phyloP scores from a whole-genome alignment of 192 early-diverging fungal genomes.

The Dispira parvispora region DNA sequence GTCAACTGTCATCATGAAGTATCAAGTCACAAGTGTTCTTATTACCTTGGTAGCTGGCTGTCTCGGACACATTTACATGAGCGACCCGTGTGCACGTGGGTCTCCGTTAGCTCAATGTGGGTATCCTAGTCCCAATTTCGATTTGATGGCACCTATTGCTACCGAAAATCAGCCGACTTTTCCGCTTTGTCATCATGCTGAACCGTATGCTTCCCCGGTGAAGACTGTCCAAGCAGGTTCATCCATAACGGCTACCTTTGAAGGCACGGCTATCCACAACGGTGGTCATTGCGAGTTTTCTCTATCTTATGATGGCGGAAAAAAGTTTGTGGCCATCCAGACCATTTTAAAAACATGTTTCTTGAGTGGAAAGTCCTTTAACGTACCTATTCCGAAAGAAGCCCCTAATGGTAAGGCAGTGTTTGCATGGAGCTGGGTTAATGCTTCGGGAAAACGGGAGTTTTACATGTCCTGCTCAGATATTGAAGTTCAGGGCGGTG shows the following conservation, averaged over 20 bases:
- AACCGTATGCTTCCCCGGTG: slow-evolving; percentile 6
- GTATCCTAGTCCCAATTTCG: no score
- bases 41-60: not conserved
- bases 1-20: no score
- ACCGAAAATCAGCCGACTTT: not conserved
- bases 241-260: slow-evolving; percentile 4
- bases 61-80: not conserved
- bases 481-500: slow-evolving; percentile 13
- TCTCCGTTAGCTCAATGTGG: not conserved
- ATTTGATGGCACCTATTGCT: slow-evolving; percentile 18
- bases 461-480: slow-evolving; percentile 26
- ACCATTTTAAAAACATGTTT: slow-evolving; percentile 2
- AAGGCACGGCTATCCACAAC: slow-evolving; percentile 11
- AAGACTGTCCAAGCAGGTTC: slow-evolving; percentile 1
- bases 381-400: slow-evolving; percentile 15
- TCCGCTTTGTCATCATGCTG: slow-evolving; percentile 16
- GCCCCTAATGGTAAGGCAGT: slow-evolving; percentile 12
- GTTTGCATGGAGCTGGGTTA: slow-evolving; percentile 23
- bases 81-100: not conserved
- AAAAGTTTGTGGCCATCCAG: slow-evolving; percentile 20
- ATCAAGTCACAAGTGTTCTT: no score
- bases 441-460: slow-evolving; percentile 20
- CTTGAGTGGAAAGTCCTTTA: not conserved
- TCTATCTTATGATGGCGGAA: no score
- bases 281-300: no score